Evolutionary conservation across 441 rosid species (phyloP), one percentile per base, ranked within the genome.

Genomic region (Cnidoscolus chayamansa): DNA sequence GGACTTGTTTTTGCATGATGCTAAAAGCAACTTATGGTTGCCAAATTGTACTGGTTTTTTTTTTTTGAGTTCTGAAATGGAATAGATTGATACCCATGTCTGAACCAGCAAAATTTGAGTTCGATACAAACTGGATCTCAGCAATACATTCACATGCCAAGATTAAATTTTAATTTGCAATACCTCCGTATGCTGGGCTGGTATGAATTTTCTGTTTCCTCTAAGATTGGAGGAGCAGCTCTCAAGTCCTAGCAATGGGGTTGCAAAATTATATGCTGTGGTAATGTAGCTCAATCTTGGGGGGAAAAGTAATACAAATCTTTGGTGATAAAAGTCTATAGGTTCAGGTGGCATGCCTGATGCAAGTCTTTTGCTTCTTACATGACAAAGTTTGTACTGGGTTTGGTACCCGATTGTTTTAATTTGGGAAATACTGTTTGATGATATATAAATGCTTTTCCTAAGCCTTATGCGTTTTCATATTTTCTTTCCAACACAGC

Each of bases 401-500:
- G 17, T 56, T 58, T 32, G n/a, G 35, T 31, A 55, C 31, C 31
- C 25, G 3, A 11, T 66, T 47, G n/a, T 60, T 53, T 61, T 62
- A 25, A 53, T 68, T 54, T 74, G 12, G 25, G 45, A 51, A 74
- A 13, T 30, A 51, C 58, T 69, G 35, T 51, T 65, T 61, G 12
- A 16, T 67, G 68, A 68, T 78, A 50, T 71, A 10, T 68, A 0
- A 35, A 47, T 47, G 63, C 13, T 35, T 61, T 65, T 65, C n/a
- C 70, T 25, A 65, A 66, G 25, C 17, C 64, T 32, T 70, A 76
- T 58, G 66, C 49, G 54, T 49, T 63, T 65, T 17, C 65, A 50
- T 71, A 75, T 75, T 69, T 65, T 40, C 45, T 70, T 48, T 59
- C 17, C 61, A 75, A 67, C 81, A 80, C 87, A 89, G 98, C 74